Conservation (phyloP, 768 basidiomycete genomes). For the Rhizopogon salebrosus region DNA sequence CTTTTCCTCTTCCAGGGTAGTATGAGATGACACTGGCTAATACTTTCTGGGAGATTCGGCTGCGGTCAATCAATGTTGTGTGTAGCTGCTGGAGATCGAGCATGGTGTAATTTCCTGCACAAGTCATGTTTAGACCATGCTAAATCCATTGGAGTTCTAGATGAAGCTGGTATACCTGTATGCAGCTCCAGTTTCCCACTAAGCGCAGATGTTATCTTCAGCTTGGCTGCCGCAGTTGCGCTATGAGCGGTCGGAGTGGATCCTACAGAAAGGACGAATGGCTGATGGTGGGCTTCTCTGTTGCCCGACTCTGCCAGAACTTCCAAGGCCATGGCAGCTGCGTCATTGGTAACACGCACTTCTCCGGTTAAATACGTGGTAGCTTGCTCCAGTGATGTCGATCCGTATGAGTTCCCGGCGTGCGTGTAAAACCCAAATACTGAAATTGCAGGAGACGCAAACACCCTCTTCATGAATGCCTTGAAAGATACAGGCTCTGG, state of each 20-base stretch:
- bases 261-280: constrained; percentile 75
- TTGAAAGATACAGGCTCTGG: constrained; percentile 50
- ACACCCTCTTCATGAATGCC: constrained; percentile 45
- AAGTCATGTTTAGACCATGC: neutral
- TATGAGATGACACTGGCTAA: constrained; percentile 73
- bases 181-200: constrained; percentile 69
- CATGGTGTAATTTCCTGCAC: constrained; percentile 74
- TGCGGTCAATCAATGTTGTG: constrained; percentile 56
- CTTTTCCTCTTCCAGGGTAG: constrained; percentile 62
- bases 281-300: constrained; percentile 29
- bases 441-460: constrained; percentile 49
- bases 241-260: constrained; percentile 88
- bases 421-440: constrained; percentile 86
- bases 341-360: constrained; percentile 62
- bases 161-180: constrained; percentile 44
- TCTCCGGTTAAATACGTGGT: constrained; percentile 63
- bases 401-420: constrained; percentile 72
- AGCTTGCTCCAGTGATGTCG: constrained; percentile 62
- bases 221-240: constrained; percentile 48
- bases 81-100: constrained; percentile 81
- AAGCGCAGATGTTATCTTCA: constrained; percentile 40
- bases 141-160: neutral
- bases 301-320: constrained; percentile 35
- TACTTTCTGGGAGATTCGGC: constrained; percentile 61
- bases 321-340: constrained; percentile 51